phyloP scores from a whole-genome alignment of 2,329 filamentous ascomycete genomes.

The Cladophialophora psammophila region DNA sequence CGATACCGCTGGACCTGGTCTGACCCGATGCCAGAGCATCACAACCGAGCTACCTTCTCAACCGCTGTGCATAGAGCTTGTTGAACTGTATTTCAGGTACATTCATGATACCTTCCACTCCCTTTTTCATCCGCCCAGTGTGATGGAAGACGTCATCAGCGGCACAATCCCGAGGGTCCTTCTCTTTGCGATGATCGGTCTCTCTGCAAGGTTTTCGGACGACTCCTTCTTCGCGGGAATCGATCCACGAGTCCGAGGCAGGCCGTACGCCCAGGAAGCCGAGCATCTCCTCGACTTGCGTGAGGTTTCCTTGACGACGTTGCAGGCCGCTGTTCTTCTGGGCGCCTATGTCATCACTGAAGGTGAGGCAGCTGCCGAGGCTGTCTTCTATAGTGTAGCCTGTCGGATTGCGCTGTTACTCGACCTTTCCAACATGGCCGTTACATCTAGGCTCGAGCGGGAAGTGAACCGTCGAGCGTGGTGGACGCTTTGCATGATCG shows the following conservation, averaged over 20 bases:
- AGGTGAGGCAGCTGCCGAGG: constrained; percentile 45
- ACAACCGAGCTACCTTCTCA: constrained; percentile 22
- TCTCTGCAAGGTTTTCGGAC: constrained; percentile 31
- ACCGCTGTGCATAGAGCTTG: constrained; percentile 34
- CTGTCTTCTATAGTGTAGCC: constrained; percentile 50
- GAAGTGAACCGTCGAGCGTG: constrained; percentile 50
- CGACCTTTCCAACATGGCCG: constrained; percentile 47
- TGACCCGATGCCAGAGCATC: constrained; percentile 22
- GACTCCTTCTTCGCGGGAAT: constrained; percentile 30
- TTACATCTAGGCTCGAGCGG: constrained; percentile 43
- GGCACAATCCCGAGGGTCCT: constrained; percentile 26
- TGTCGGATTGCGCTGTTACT: constrained; percentile 49
- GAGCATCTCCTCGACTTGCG: constrained; percentile 45
- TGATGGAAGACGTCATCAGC: constrained; percentile 33
- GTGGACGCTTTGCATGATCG: constrained; percentile 54
- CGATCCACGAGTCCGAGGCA: constrained; percentile 32
- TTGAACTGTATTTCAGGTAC: constrained; percentile 37
- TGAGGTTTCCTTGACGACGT: constrained; percentile 48
- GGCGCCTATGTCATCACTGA: constrained; percentile 48
- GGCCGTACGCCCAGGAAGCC: constrained; percentile 33
- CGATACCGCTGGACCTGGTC: constrained; percentile 2
- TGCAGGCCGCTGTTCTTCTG: constrained; percentile 52
- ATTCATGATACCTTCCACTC: constrained; percentile 37
- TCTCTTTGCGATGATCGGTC: constrained; percentile 31
- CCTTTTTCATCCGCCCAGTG: constrained; percentile 36